Percentiles rank a stretch among this genome's conserved stretches.
These are phyloP conservation scores for Pyrus pyrifolia DNA, from an alignment of 306 rosid species.

Conservation along the genomic window DNA sequence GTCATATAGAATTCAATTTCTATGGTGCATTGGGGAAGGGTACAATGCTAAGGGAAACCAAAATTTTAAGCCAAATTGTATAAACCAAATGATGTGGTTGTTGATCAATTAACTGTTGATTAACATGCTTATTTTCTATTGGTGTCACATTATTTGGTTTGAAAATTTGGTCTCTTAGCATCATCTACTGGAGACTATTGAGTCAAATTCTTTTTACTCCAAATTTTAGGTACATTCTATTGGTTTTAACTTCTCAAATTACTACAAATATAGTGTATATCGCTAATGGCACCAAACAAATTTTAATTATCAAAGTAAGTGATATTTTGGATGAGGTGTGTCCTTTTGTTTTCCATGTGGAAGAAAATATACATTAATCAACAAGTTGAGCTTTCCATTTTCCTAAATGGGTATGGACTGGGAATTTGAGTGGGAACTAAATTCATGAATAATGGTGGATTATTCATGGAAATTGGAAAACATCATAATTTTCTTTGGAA, in stretches of 20 bases:
- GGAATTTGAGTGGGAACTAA: conserved; percentile 9
- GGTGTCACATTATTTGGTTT: no score
- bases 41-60: no score
- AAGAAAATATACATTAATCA: conserved; percentile 2
- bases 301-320: not conserved
- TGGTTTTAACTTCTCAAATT: not conserved
- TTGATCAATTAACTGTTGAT: no score
- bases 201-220: not conserved
- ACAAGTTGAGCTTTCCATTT: conserved; percentile 46
- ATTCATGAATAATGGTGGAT: conserved; percentile 17
- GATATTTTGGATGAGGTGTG: not conserved
- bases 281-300: not conserved
- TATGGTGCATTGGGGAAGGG: no score
- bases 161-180: no score
- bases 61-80: no score
- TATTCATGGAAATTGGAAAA: conserved; percentile 35
- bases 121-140: no score
- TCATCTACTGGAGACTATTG: no score
- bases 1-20: not conserved
- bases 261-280: not conserved
- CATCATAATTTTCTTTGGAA: conserved; percentile 51
- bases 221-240: not conserved
- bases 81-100: no score
- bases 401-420: conserved; percentile 67
- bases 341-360: not conserved